Evolutionary conservation across 139 green algal genomes (phyloP), one percentile per base, ranked within the genome.

Genomic region (Edaphochlamys debaryana): DNA sequence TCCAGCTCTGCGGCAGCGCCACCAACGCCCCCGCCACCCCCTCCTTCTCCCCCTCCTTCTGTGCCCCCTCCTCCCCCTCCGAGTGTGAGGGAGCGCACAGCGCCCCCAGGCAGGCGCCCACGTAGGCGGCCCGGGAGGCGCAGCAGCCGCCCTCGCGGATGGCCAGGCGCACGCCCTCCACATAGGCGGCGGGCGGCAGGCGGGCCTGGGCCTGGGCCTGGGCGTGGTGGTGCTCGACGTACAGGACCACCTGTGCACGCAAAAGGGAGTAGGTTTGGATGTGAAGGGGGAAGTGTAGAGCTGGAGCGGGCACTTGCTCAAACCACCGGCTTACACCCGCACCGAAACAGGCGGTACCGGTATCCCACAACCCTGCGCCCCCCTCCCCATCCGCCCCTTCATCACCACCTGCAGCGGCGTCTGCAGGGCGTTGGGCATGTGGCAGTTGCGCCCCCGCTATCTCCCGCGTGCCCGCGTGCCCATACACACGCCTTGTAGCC

Each of bases 401-500:
- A n/a, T n/a, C 45, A 80, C 50, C 38, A 84, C 70, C 42, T 91
- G 91, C n/a, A 94, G 67, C 9, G 91, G 91, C 25, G 89, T 93
- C 42, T 84, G 78, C 40, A 90, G 62, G 13, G 87, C 85, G 68
- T 92, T 93, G 30, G 91, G 91, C 89, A 94, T 90, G 85, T 94
- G 91, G 86, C 91, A 94, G 86, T 94, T 94, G 60, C 91, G 74
- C 22, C 90, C 90, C 27, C 93, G 76, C 32, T 60, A n/a, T n/a
- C n/a, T n/a, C n/a, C n/a, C n/a, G n/a, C n/a, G n/a, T n/a, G n/a
- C n/a, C n/a, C n/a, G n/a, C n/a, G n/a, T n/a, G n/a, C n/a, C n/a
- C n/a, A n/a, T n/a, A n/a, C n/a, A n/a, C n/a, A n/a, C n/a, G n/a
- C n/a, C n/a, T n/a, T n/a, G n/a, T n/a, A n/a, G n/a, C n/a, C n/a